These are phyloP conservation scores for Barbarea vulgaris DNA, from an alignment of 345 rosid genomes.

Conservation along the genomic window DNA sequence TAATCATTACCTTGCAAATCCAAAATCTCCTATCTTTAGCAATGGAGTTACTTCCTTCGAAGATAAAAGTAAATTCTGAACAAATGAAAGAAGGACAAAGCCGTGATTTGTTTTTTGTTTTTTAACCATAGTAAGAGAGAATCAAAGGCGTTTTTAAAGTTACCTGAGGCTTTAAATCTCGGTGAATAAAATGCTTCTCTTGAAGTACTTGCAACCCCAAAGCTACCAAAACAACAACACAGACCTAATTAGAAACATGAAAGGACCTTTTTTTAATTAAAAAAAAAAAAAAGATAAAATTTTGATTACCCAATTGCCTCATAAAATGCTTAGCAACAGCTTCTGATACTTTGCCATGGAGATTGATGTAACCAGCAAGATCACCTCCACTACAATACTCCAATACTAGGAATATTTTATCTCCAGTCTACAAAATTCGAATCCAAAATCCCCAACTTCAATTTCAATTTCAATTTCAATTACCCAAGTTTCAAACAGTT, in stretches of 20 bases:
- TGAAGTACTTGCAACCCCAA: slow-evolving; percentile 84
- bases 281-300: neutral
- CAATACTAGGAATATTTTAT: slow-evolving; percentile 69
- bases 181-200: slow-evolving; percentile 74
- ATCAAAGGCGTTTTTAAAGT: neutral
- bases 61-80: slow-evolving; percentile 73
- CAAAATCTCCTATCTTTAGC: slow-evolving; percentile 89
- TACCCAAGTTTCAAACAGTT: neutral
- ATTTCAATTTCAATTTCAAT: neutral
- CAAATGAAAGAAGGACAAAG: slow-evolving; percentile 4
- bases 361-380: slow-evolving; percentile 66
- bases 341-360: slow-evolving; percentile 68
- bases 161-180: slow-evolving; percentile 93
- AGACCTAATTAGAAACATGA: neutral
- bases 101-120: neutral
- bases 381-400: slow-evolving; percentile 91
- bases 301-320: slow-evolving; percentile 66
- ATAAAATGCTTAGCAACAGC: slow-evolving; percentile 73
- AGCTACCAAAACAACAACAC: slow-evolving; percentile 50
- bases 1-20: slow-evolving; percentile 73
- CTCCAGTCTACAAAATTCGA: slow-evolving; percentile 51
- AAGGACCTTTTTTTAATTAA: neutral
- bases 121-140: neutral
- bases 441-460: neutral
- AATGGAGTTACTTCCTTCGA: slow-evolving; percentile 54